Evolutionary conservation across 2,329 filamentous ascomycete genomes (phyloP).

Genomic region (Xylaria sp.): DNA sequence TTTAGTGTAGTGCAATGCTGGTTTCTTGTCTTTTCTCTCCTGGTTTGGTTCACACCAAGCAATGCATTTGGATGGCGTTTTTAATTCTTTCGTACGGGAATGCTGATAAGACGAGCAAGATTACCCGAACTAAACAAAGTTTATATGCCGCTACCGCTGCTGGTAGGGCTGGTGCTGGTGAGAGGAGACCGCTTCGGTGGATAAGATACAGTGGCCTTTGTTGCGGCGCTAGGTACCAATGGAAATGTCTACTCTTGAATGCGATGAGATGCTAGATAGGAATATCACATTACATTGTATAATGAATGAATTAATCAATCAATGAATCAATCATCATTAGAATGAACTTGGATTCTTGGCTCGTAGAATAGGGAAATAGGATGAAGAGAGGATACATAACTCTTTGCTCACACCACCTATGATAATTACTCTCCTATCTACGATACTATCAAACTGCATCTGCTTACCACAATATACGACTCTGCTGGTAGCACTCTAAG

Average conservation of each 20-base stretch:
- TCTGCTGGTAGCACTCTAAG: too few relatives aligned
- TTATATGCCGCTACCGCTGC: background rate
- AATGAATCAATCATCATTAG: background rate
- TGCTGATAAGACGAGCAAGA: background rate
- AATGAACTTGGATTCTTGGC: background rate
- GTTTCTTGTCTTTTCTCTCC: background rate
- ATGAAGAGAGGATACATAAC: background rate
- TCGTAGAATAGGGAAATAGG: too few relatives aligned
- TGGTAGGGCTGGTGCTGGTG: background rate
- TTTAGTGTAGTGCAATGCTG: background rate
- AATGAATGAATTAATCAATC: slow-evolving; percentile 12
- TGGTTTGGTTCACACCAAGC: background rate
- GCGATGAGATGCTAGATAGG: slow-evolving; percentile 18
- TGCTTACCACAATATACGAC: background rate
- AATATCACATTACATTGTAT: slow-evolving; percentile 29
- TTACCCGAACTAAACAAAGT: background rate
- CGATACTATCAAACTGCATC: too few relatives aligned
- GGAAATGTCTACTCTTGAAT: slow-evolving; percentile 11
- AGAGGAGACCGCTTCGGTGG: background rate
- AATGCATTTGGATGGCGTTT: slow-evolving; percentile 45
- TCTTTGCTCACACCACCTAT: too few relatives aligned
- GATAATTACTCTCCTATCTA: too few relatives aligned
- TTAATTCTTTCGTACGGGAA: background rate
- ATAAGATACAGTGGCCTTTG: background rate
- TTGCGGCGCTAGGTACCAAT: background rate